Base-by-base conservation (phyloP, 179 eudicot genomes). In the Drosera spatulata region DNA sequence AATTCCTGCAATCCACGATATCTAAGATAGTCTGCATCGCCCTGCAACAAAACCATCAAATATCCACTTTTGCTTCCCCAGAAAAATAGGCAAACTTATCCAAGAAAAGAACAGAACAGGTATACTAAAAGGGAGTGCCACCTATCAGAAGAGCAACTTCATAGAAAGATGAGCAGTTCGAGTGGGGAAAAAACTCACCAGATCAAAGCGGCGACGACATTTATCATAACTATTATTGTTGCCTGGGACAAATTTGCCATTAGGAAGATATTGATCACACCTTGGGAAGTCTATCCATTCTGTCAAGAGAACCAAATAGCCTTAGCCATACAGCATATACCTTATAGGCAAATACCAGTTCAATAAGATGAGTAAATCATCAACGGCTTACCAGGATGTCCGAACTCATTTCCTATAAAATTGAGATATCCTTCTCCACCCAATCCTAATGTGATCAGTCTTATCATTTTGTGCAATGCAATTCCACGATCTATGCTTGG, bases 221-320 rank as follows among this genome's bases (percentile, higher is more conserved):
- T 94, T 94, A 73, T 94, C 99, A 59, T 43, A 87, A 69, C 97
- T 90, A 80, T 69, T 69, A 61, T 77, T 76, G 73, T 94, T 94
- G 64, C 99, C 99, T 42, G 84, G 85, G 39, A 94, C 56, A 76
- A 83, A 38, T 69, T 60, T 72, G 46, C 99, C 99, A 64, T 72
- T 72, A n/a, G 99, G 85, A 73, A 94, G 97, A 75, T 59, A 64
- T 54, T 76, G 97, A 53, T 83, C 88, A 41, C 75, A 83, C 58
- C 99, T 83, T 3, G 99, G 99, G 72, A 94, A 94, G 77, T 94
- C 99, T 56, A 94, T 94, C 99, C 99, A 94, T 68, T 94, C 97
- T 93, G 85, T 50, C 46, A 69, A 58, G 60, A 58, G 41, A 60
- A 43, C 43, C 65, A 6, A 58, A 65, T 60, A 62, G 62, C 47